Evolutionary conservation across 306 rosid genomes (phyloP).

Genomic region (Prunus fruticosa): DNA sequence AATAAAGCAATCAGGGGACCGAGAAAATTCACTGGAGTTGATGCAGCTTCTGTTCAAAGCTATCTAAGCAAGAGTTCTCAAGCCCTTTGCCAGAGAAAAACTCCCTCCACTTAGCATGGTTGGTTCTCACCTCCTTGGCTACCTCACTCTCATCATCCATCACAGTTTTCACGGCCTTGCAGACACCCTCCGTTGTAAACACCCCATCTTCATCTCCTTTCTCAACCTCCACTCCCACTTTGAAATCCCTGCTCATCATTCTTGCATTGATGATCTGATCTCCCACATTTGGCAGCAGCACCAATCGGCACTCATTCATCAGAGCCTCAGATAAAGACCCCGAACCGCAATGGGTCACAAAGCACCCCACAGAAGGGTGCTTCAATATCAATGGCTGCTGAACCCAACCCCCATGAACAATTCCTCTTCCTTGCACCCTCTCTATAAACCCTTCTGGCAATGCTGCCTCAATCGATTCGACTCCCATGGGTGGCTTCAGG

Average conservation of each 20-base stretch:
- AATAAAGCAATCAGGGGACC: too few species aligned
- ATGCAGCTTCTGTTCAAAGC: conserved; percentile 33
- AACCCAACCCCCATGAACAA: conserved; percentile 58
- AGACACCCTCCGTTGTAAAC: conserved; percentile 43
- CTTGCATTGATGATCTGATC: conserved; percentile 57
- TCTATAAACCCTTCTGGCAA: conserved; percentile 49
- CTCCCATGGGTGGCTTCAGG: conserved; percentile 44
- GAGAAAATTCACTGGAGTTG: background rate
- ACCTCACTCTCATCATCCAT: conserved; percentile 39
- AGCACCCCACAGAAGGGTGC: conserved; percentile 63
- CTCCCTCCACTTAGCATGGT: conserved; percentile 48
- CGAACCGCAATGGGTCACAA: conserved; percentile 68
- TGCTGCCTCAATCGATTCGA: conserved; percentile 33
- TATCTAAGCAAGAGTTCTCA: conserved; percentile 39
- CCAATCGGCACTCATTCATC: conserved; percentile 49
- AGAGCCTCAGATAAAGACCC: conserved; percentile 58
- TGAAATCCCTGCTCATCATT: conserved; percentile 34
- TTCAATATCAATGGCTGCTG: conserved; percentile 49
- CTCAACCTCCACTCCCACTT: conserved; percentile 49
- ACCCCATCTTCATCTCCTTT: conserved; percentile 44
- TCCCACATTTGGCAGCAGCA: conserved; percentile 46
- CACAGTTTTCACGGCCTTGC: conserved; percentile 34
- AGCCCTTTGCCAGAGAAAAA: conserved; percentile 35
- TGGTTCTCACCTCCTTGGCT: conserved; percentile 38
- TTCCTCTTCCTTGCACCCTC: conserved; percentile 44